Conservation (phyloP, 2,329 filamentous ascomycete genomes). For the Aspergillus flavus region DNA sequence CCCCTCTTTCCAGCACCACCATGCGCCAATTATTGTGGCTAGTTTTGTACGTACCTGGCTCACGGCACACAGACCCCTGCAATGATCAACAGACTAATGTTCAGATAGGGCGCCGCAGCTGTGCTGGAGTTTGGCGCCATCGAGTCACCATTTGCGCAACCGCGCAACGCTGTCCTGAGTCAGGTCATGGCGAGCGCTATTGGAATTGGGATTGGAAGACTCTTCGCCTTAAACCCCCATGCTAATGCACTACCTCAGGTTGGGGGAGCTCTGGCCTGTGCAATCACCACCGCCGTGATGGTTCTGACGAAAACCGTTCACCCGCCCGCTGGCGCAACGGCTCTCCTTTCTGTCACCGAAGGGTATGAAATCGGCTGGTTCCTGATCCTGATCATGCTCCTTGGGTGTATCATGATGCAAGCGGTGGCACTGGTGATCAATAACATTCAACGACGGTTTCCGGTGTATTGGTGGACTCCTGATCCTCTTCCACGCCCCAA, state of each 20-base stretch:
- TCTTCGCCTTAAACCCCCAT: constrained; percentile 59
- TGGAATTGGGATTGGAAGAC: constrained; percentile 65
- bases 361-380: constrained; percentile 67
- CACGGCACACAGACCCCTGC: neutral
- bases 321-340: constrained; percentile 74
- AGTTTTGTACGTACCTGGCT: constrained; percentile 63
- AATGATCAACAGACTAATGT: constrained; percentile 10
- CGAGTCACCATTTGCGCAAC: constrained; percentile 72
- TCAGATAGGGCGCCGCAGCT: constrained; percentile 67
- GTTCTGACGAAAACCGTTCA: constrained; percentile 71
- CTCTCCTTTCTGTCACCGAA: constrained; percentile 64
- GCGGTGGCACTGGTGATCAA: constrained; percentile 66
- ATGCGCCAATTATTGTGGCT: constrained; percentile 65
- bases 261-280: constrained; percentile 67
- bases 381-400: constrained; percentile 63
- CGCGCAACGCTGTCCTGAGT: constrained; percentile 69
- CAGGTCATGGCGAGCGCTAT: constrained; percentile 65
- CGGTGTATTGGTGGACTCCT: constrained; percentile 67
- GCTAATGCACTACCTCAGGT: constrained; percentile 62
- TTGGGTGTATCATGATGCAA: constrained; percentile 65
- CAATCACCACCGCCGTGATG: constrained; percentile 66
- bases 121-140: constrained; percentile 75
- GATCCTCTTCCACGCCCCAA: constrained; percentile 26
- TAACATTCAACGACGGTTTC: constrained; percentile 68
- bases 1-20: constrained; percentile 54